Conservation (phyloP, 1,139 yeast genomes). For the Candida tropicalis region DNA sequence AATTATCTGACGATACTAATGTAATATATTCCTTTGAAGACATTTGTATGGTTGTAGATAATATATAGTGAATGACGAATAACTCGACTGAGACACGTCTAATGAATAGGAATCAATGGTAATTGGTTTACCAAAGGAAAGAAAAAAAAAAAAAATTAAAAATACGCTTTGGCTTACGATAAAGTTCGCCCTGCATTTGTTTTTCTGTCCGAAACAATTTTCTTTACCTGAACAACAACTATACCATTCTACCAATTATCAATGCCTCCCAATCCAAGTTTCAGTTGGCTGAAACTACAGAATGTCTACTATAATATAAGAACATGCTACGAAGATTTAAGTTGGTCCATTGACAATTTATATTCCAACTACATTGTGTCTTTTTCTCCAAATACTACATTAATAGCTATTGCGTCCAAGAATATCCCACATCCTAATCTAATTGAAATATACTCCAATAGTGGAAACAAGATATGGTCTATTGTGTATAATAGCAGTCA, state of each 20-base stretch:
- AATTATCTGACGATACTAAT: constrained; percentile 75
- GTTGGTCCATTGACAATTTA: constrained; percentile 39
- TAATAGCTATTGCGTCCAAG: constrained; percentile 42
- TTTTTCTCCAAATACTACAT: constrained; percentile 33
- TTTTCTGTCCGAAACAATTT: no score
- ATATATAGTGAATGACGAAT: neutral
- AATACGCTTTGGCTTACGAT: no score
- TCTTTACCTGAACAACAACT: no score
- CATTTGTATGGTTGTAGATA: neutral
- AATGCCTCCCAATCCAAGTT: constrained; percentile 44
- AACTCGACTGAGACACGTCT: neutral
- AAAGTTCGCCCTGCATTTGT: neutral
- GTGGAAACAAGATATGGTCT: constrained; percentile 52
- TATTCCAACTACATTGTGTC: constrained; percentile 30
- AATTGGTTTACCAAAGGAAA: neutral
- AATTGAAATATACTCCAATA: constrained; percentile 53
- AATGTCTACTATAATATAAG: constrained; percentile 61
- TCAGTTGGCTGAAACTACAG: constrained; percentile 64
- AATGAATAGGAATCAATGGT: neutral
- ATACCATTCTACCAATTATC: no score
- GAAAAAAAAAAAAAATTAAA: neutral
- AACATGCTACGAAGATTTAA: constrained; percentile 42
- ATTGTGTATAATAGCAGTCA: constrained; percentile 54
- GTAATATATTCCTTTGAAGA: constrained; percentile 53
- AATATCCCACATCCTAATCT: constrained; percentile 35